Percentiles rank a stretch among this genome's conserved stretches.
phyloP scores from a whole-genome alignment of 768 basidiomycete species.

The Agrocybe chaxingu region DNA sequence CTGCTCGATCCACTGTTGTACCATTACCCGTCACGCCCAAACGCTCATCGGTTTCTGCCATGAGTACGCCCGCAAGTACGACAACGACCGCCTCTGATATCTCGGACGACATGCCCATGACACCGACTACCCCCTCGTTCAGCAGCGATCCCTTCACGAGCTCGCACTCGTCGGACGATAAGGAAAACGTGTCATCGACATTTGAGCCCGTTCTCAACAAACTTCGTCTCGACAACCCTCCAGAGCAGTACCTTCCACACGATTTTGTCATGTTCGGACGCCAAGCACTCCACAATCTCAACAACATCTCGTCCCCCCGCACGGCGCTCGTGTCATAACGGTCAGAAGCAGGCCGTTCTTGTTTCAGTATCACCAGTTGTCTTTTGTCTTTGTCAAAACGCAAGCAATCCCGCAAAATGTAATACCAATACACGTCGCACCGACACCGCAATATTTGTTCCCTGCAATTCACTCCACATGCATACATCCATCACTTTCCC shows the following conservation, averaged over 20 bases:
- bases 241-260: slow-evolving; percentile 77
- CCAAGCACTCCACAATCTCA: slow-evolving; percentile 74
- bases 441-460: slow-evolving; percentile 62
- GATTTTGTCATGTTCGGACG: slow-evolving; percentile 80
- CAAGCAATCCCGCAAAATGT: slow-evolving; percentile 72
- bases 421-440: slow-evolving; percentile 69
- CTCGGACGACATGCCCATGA: slow-evolving; percentile 83
- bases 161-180: slow-evolving; percentile 60
- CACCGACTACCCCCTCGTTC: slow-evolving; percentile 71
- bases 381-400: slow-evolving; percentile 50
- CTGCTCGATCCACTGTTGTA: slow-evolving; percentile 30
- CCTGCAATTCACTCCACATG: slow-evolving; percentile 60
- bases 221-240: slow-evolving; percentile 60
- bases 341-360: slow-evolving; percentile 28
- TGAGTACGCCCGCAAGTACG: slow-evolving; percentile 73
- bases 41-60: slow-evolving; percentile 48
- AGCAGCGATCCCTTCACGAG: slow-evolving; percentile 56
- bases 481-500: slow-evolving; percentile 65
- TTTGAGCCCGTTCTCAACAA: slow-evolving; percentile 77
- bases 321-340: slow-evolving; percentile 58
- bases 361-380: slow-evolving; percentile 36
- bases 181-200: slow-evolving; percentile 72
- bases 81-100: slow-evolving; percentile 71
- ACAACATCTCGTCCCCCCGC: slow-evolving; percentile 65
- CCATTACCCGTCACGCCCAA: slow-evolving; percentile 70